Percentiles rank a stretch among this genome's conserved stretches.
These are phyloP conservation scores for Vaccinium vitisidaea DNA, from an alignment of 148 eudicot genomes.

Conservation along the genomic window DNA sequence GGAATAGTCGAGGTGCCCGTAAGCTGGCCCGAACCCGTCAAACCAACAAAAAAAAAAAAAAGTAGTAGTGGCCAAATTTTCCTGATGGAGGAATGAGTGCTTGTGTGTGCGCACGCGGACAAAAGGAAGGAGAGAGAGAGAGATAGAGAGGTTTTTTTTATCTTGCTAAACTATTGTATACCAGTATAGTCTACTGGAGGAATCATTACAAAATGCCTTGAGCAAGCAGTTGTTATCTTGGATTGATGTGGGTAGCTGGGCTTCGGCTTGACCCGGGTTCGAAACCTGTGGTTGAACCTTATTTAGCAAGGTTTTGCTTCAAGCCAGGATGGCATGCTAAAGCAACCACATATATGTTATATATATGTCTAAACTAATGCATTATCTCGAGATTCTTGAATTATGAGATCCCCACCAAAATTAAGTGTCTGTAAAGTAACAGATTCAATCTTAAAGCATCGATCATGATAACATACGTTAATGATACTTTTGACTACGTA, in stretches of 20 bases:
- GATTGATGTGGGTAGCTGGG: slow-evolving; percentile 6
- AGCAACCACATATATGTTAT: background rate
- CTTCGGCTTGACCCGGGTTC: background rate
- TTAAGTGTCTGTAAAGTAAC: too few species aligned
- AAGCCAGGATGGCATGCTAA: too few species aligned
- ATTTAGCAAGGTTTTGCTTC: background rate
- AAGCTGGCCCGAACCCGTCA: too few species aligned
- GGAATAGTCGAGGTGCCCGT: too few species aligned
- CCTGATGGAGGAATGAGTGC: slow-evolving; percentile 4
- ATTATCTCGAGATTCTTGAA: too few species aligned
- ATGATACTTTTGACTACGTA: too few species aligned
- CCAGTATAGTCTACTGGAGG: background rate
- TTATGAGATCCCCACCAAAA: too few species aligned
- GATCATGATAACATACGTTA: too few species aligned
- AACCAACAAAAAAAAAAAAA: too few species aligned
- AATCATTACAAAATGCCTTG: background rate
- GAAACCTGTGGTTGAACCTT: background rate
- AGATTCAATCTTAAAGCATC: too few species aligned
- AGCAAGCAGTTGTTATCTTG: background rate
- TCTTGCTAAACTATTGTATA: background rate
- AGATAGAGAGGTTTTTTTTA: background rate
- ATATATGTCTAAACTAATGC: background rate
- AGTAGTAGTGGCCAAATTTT: background rate
- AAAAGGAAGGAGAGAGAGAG: background rate
- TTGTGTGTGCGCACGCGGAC: background rate